These are phyloP conservation scores for Alnus glutinosa DNA, from an alignment of 306 rosid genomes.

Conservation along the genomic window DNA sequence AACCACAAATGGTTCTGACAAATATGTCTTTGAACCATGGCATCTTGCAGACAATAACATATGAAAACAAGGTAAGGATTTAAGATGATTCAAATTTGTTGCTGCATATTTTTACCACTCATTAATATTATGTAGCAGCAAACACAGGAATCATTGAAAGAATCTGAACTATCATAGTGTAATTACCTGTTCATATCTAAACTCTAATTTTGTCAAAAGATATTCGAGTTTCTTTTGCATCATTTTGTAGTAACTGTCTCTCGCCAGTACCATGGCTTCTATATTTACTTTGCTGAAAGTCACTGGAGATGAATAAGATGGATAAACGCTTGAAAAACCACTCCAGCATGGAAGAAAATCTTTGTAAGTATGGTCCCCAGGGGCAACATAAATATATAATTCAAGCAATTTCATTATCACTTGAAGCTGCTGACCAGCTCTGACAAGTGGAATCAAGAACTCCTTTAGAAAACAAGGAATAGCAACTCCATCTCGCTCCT, in stretches of 20 bases:
- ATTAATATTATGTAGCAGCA: background rate
- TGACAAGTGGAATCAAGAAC: constrained; percentile 67
- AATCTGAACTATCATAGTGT: constrained; percentile 23
- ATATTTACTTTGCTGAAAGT: constrained; percentile 61
- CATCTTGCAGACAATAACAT: background rate
- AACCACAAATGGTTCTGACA: background rate
- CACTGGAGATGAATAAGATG: constrained; percentile 56
- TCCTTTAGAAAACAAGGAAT: constrained; percentile 80
- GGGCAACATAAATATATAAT: constrained; percentile 60
- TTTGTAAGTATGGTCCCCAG: constrained; percentile 50
- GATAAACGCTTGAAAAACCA: constrained; percentile 58
- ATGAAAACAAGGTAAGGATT: background rate
- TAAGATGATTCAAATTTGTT: background rate
- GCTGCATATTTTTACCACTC: background rate
- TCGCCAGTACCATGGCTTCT: constrained; percentile 56
- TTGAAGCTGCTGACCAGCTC: constrained; percentile 98
- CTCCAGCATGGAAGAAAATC: constrained; percentile 89
- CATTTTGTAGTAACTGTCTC: constrained; percentile 67
- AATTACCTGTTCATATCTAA: constrained; percentile 74
- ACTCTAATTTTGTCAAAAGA: constrained; percentile 53
- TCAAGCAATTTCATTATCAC: constrained; percentile 85
- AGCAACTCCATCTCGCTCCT: constrained; percentile 80
- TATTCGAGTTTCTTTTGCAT: constrained; percentile 66
- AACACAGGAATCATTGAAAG: background rate
- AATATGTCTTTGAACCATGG: background rate